Conservation (phyloP, 2,329 filamentous ascomycete genomes). For the Arthrinium phaeospermum region DNA sequence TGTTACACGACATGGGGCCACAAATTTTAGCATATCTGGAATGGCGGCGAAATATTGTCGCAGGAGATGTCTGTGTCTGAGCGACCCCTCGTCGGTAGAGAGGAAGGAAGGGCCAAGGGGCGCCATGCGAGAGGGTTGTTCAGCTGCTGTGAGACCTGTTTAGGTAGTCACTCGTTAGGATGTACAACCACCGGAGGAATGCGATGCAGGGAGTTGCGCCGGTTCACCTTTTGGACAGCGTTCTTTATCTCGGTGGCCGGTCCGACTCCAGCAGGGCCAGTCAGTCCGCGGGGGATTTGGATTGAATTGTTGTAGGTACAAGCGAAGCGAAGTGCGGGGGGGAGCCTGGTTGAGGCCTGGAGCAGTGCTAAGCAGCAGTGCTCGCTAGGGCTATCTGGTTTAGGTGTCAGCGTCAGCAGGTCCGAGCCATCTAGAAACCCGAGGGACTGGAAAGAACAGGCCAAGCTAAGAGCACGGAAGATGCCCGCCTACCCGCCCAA, state of each 20-base stretch:
- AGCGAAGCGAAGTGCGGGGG: not conserved
- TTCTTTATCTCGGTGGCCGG: not conserved
- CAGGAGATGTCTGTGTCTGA: not conserved
- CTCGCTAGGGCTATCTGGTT: not conserved
- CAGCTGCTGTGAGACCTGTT: not conserved
- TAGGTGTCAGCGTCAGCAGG: not conserved
- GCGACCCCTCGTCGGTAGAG: not conserved
- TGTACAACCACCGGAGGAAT: not conserved
- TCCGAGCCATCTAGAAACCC: conserved; percentile 15
- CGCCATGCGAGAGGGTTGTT: not conserved
- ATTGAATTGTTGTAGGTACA: not conserved
- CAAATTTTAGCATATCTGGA: not conserved
- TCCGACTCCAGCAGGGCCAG: not conserved
- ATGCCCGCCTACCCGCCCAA: conserved; percentile 20
- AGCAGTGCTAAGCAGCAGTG: not conserved
- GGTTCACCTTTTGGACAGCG: not conserved
- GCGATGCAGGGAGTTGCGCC: not conserved
- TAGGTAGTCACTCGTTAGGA: not conserved
- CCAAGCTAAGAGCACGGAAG: conserved; percentile 3
- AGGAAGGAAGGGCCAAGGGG: not conserved
- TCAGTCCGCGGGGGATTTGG: not conserved
- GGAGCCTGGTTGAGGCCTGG: not conserved
- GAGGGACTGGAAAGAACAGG: conserved; percentile 18
- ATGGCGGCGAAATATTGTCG: not conserved
- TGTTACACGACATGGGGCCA: conserved; percentile 17